Base-by-base conservation (phyloP, 2,329 filamentous ascomycete species). In the Beauveria brongniartii region DNA sequence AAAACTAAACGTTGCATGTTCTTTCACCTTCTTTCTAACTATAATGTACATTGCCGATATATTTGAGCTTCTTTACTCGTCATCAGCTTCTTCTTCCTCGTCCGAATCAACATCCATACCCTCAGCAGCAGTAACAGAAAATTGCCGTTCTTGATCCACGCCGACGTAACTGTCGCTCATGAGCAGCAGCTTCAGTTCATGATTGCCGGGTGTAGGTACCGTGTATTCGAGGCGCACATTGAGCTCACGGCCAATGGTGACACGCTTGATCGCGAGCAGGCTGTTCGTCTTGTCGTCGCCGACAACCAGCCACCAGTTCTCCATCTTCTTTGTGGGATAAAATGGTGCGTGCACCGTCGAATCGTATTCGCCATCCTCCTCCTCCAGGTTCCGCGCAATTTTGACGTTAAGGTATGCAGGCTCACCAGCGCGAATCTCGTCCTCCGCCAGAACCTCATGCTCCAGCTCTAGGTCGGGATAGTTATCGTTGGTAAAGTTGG, bases 301-400 rank as follows among this genome's bases (percentile, higher is more conserved):
- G 40, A 99, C 91, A 22, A 99, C 91, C 61, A 99, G 78, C 94
- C 94, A 99, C 92, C 92, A 99, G 72, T 94, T 96, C 81, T 99
- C 94, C 78, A 91, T 88, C 82, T 99, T 99, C 74, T 89, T 88
- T 55, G 75, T 80, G 1, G 94, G 92, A 72, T 94, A 99, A 80
- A 97, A 99, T 0, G 94, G 94, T 56, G 93, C 92, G 71, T 97
- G 92, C 2, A 97, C 95, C 1, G 87, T 88, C 2, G 88, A 84
- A 72, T 97, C 91, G 18, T 89, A 83, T 65, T 90, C 87, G 16
- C 64, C 79, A 14, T 80, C 78, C 58, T 85, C 84, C 58, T 87
- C 84, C n/a, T 86, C 88, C 5, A 93, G 77, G 69, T 96, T 92
- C 37, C 94, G 89, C 67, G 91, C 86, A 64, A 99, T 88, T 70